Evolutionary conservation across 73 alveolate genomes (phyloP), one percentile per base, ranked within the genome.

Genomic region (Paramecium octaurelia): DNA sequence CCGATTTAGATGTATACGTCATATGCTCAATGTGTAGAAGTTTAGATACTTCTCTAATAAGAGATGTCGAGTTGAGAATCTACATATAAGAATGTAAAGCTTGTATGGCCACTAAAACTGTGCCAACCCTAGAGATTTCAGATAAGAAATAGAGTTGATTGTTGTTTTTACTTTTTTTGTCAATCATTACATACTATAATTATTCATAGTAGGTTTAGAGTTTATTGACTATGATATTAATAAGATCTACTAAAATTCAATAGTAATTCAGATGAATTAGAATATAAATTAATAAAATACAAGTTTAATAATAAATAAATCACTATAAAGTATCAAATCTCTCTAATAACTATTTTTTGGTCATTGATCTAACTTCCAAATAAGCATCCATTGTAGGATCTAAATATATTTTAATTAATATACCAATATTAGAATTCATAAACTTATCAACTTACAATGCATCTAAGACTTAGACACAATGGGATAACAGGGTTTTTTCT

Each of bases 101-200:
- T 58, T 93, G 96, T 91, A 89, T 77, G 59, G 88, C 93, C 42
- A 77, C 95, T 8, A 75, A 93, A 85, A 86, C 92, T 1, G 95
- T 92, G 48, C 70, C 88, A 31, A 48, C 27, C 11, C 60, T 48
- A 21, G 12, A 48, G 8, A 48, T 48, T 16, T 48, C 60, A 0
- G 12, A 48, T 48, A 48, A 12, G 27, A 12, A 14, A 48, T 16
- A n/a, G n/a, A n/a, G n/a, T n/a, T n/a, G n/a, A n/a, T n/a, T n/a
- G n/a, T n/a, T n/a, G n/a, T n/a, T n/a, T n/a, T n/a, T n/a, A n/a
- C n/a, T n/a, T n/a, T n/a, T n/a, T n/a, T n/a, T n/a, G n/a, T n/a
- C n/a, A n/a, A n/a, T n/a, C n/a, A n/a, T n/a, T n/a, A n/a, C n/a
- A n/a, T n/a, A 35, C 6, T 0, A 35, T 35, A 35, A 35, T 35